A percentile compares a stretch with the other conserved stretches of the same genome.
phyloP scores from a whole-genome alignment of 2,329 filamentous ascomycete species.

The Basipetospora chlamydospora region DNA sequence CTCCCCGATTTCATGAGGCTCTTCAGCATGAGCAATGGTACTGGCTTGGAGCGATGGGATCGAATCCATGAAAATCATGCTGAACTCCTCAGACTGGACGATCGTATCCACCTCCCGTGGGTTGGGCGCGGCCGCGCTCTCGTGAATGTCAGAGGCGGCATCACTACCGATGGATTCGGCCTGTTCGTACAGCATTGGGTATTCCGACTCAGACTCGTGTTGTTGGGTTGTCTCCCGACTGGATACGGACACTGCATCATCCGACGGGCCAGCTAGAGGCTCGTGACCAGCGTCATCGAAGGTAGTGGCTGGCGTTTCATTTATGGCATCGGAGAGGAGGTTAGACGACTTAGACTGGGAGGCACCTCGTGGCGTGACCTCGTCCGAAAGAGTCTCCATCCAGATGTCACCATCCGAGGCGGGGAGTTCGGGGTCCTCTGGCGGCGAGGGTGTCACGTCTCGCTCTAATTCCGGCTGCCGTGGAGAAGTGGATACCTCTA shows the following conservation, averaged over 20 bases:
- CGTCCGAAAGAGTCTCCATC: slow-evolving; percentile 26
- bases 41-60: slow-evolving; percentile 32
- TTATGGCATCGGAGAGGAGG: background rate
- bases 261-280: background rate
- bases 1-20: slow-evolving; percentile 29
- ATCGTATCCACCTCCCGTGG: slow-evolving; percentile 23
- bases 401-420: slow-evolving; percentile 30
- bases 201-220: background rate
- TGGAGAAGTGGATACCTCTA: background rate
- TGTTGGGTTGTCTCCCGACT: background rate
- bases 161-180: background rate
- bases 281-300: background rate
- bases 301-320: background rate
- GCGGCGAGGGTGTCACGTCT: slow-evolving; percentile 2
- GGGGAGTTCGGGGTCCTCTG: slow-evolving; percentile 11
- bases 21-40: too few species aligned
- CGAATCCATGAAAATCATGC: slow-evolving; percentile 43
- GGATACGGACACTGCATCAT: background rate
- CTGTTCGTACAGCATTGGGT: too few species aligned
- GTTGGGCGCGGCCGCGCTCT: background rate
- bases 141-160: background rate
- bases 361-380: slow-evolving; percentile 19
- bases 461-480: background rate
- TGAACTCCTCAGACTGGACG: slow-evolving; percentile 39
- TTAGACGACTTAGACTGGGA: slow-evolving; percentile 7